Conservation (phyloP, 148 eudicot genomes). For the Cornus kousa region DNA sequence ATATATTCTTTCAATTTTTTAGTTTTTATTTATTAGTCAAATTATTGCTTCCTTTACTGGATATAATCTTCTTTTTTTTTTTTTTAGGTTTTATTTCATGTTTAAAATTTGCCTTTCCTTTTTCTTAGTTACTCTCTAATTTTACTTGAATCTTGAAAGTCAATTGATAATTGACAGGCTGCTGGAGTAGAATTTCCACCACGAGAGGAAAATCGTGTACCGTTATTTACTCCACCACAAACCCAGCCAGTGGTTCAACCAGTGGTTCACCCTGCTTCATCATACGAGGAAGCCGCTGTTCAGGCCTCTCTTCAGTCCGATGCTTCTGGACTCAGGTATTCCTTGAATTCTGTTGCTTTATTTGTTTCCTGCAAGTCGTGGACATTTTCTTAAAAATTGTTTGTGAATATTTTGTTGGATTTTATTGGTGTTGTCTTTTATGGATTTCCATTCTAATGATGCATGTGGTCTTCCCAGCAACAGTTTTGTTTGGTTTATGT, state of each 20-base stretch:
- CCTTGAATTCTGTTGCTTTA: not conserved
- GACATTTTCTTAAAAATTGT: not conserved
- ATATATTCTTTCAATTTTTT: too few relatives aligned
- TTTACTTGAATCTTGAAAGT: not conserved
- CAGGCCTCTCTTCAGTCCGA: constrained; percentile 80
- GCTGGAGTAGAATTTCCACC: constrained; percentile 85
- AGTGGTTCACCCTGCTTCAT: constrained; percentile 41
- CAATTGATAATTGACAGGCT: constrained; percentile 43
- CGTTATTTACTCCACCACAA: constrained; percentile 90
- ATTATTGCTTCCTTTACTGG: not conserved
- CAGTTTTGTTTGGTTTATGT: too few relatives aligned
- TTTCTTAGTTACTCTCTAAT: not conserved
- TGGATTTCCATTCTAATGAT: not conserved
- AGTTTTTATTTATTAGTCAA: not conserved
- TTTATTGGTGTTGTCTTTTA: not conserved
- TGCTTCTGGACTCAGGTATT: constrained; percentile 81
- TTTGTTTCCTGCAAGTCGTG: not conserved
- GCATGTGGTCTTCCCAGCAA: not conserved
- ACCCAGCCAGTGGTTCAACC: constrained; percentile 79
- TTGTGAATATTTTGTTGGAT: not conserved
- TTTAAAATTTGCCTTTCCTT: not conserved
- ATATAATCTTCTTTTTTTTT: too few relatives aligned
- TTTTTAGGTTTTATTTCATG: not conserved
- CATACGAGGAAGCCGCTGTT: constrained; percentile 70
- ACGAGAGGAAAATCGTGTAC: constrained; percentile 70